Conservation (phyloP, 805 yeast genomes). For the Candida mattraensis region DNA sequence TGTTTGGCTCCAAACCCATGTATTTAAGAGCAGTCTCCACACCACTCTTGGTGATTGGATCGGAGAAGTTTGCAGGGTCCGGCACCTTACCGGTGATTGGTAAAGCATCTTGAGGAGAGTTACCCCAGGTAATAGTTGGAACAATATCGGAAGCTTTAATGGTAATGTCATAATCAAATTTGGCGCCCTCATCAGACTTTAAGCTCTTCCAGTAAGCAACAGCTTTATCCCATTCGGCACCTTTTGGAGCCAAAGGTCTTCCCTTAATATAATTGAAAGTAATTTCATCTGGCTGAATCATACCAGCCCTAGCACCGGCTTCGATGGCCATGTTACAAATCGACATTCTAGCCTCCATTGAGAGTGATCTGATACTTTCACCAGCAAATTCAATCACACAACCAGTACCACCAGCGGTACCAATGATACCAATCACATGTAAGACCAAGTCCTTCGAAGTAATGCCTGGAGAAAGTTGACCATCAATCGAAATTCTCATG, state of each 20-base stretch:
- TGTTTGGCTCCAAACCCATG: slow-evolving; percentile 87
- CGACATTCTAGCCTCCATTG: slow-evolving; percentile 99
- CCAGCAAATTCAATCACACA: slow-evolving; percentile 96
- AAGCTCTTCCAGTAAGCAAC: slow-evolving; percentile 86
- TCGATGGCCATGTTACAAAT: slow-evolving; percentile 99
- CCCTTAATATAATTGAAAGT: slow-evolving; percentile 90
- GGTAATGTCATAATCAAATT: slow-evolving; percentile 78
- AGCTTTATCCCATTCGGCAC: slow-evolving; percentile 94
- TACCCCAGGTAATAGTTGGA: slow-evolving; percentile 99
- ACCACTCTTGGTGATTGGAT: slow-evolving; percentile 75
- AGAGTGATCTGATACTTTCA: slow-evolving; percentile 81
- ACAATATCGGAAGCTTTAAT: slow-evolving; percentile 82
- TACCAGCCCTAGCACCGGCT: slow-evolving; percentile 99
- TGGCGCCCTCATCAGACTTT: slow-evolving; percentile 85
- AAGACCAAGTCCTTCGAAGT: slow-evolving; percentile 94
- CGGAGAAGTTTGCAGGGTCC: slow-evolving; percentile 73
- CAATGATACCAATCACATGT: slow-evolving; percentile 94
- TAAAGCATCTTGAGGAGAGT: slow-evolving; percentile 97
- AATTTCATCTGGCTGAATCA: slow-evolving; percentile 92
- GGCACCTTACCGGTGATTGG: slow-evolving; percentile 92
- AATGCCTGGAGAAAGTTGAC: slow-evolving; percentile 82
- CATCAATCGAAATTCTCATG: slow-evolving; percentile 86
- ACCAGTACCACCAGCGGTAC: slow-evolving; percentile 99
- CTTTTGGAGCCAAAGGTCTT: slow-evolving; percentile 92
- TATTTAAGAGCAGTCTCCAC: slow-evolving; percentile 90